These are phyloP conservation scores for Cladosporium sp. DNA, from an alignment of 2,329 filamentous ascomycete species.

Conservation along the genomic window DNA sequence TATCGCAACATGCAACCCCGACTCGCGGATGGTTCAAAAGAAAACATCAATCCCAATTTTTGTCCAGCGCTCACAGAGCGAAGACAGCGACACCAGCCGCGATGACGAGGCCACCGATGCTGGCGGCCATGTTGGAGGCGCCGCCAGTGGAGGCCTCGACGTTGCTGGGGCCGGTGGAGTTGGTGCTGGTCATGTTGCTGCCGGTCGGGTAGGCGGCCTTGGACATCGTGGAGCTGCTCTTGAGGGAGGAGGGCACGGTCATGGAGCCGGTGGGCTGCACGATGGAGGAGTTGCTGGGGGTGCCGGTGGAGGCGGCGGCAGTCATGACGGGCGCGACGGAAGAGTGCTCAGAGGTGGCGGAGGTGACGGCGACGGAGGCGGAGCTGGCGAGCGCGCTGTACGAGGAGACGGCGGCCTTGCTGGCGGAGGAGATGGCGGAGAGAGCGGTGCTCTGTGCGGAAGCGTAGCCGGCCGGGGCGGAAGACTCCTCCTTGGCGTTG, in stretches of 20 bases:
- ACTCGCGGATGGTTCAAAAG: not conserved
- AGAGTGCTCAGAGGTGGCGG: constrained; percentile 16
- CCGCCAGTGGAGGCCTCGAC: constrained; percentile 15
- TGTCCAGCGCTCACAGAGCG: constrained; percentile 21
- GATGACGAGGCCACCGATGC: constrained; percentile 34
- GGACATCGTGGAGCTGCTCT: constrained; percentile 11
- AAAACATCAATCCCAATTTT: not conserved
- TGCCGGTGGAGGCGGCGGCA: constrained; percentile 24
- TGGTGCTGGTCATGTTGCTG: constrained; percentile 19
- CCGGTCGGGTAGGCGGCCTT: constrained; percentile 20
- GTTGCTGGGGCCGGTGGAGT: constrained; percentile 23
- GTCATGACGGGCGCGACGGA: constrained; percentile 26
- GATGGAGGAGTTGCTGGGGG: constrained; percentile 19
- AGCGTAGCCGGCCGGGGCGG: constrained; percentile 48
- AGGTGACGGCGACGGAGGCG: not conserved
- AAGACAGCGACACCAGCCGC: constrained; percentile 38
- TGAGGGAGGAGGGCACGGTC: constrained; percentile 26
- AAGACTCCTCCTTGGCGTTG: constrained; percentile 9
- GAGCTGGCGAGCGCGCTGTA: constrained; percentile 11
- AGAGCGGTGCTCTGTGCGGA: constrained; percentile 6
- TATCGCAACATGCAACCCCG: not conserved
- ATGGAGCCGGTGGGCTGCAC: constrained; percentile 31
- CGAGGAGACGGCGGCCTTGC: constrained; percentile 12
- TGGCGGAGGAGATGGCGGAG: constrained; percentile 19
- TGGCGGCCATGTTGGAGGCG: constrained; percentile 28